Percentiles rank a stretch among this genome's conserved stretches.
Evolutionary conservation across 1,284 basidiomycete species (phyloP).

Genomic region (Fistulina hepatica): DNA sequence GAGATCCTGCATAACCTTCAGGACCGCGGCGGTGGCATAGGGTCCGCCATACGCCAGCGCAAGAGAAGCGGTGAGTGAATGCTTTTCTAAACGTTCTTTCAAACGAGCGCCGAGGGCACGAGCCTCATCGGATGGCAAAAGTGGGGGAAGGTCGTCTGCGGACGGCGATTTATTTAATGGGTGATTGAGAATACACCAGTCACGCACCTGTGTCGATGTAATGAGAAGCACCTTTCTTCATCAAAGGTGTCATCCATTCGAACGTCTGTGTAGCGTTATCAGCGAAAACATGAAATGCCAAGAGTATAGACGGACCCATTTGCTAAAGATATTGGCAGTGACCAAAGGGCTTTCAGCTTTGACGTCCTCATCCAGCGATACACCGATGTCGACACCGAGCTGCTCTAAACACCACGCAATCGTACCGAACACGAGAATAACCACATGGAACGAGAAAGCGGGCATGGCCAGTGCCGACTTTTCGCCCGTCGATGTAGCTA

Average conservation of each 20-base stretch:
- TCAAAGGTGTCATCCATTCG: conserved; percentile 69
- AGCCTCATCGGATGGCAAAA: conserved; percentile 63
- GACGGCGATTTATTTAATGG: conserved; percentile 61
- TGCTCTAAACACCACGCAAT: conserved; percentile 62
- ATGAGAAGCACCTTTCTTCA: conserved; percentile 50
- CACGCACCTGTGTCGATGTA: too few relatives aligned
- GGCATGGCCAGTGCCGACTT: too few relatives aligned
- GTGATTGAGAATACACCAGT: too few relatives aligned
- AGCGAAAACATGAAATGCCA: conserved; percentile 1
- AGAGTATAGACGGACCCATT: conserved; percentile 33
- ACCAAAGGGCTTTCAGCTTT: conserved; percentile 59
- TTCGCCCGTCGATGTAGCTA: conserved; percentile 20
- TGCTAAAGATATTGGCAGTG: conserved; percentile 77
- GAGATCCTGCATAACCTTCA: conserved; percentile 74
- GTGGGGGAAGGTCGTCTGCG: conserved; percentile 65
- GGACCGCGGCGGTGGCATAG: conserved; percentile 53
- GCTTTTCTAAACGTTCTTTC: conserved; percentile 48
- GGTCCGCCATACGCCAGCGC: conserved; percentile 71
- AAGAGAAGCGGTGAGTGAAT: conserved; percentile 61
- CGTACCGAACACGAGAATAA: conserved; percentile 38
- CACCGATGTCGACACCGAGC: conserved; percentile 52
- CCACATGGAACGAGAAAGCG: conserved; percentile 41
- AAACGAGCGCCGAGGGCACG: conserved; percentile 59
- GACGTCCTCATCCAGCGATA: conserved; percentile 31
- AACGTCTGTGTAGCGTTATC: conserved; percentile 37